A percentile compares a stretch with the other conserved stretches of the same genome.
Conservation (phyloP, 257 asterid genomes). For the Fraxinus cuspidata region DNA sequence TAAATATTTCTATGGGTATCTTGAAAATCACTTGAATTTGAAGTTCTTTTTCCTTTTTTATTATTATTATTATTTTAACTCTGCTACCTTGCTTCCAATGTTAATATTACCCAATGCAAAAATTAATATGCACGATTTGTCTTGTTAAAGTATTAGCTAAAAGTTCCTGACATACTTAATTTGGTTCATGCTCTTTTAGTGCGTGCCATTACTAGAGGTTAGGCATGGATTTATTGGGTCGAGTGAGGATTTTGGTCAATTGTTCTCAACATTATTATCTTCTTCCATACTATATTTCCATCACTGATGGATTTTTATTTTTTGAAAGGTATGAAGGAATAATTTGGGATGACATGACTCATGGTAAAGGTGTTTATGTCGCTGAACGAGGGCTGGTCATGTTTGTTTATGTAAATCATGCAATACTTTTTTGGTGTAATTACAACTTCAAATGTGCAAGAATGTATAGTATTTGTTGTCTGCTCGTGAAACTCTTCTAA, state of each 20-base stretch:
- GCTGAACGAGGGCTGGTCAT: conserved; percentile 91
- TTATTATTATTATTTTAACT: not conserved
- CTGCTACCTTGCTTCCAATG: not conserved
- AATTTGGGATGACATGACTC: conserved; percentile 98
- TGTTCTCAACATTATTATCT: not conserved
- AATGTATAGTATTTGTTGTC: not conserved
- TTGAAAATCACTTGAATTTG: not conserved
- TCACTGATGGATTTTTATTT: conserved; percentile 21
- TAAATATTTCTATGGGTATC: not conserved
- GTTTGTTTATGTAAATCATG: conserved; percentile 38
- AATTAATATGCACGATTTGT: not conserved
- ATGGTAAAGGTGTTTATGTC: conserved; percentile 89
- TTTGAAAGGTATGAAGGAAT: conserved; percentile 90
- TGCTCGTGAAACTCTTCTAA: conserved; percentile 3
- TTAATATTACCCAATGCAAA: not conserved
- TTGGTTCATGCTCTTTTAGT: not conserved
- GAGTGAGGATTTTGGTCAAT: not conserved
- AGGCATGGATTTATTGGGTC: not conserved
- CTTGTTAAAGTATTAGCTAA: not conserved
- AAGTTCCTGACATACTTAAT: not conserved
- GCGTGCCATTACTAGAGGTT: not conserved
- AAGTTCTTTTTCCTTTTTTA: not conserved
- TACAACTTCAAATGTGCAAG: not conserved
- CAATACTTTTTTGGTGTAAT: not conserved
- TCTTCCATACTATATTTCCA: conserved; percentile 8